phyloP scores from a whole-genome alignment of 306 rosid genomes.

The Rubus parviflorus region DNA sequence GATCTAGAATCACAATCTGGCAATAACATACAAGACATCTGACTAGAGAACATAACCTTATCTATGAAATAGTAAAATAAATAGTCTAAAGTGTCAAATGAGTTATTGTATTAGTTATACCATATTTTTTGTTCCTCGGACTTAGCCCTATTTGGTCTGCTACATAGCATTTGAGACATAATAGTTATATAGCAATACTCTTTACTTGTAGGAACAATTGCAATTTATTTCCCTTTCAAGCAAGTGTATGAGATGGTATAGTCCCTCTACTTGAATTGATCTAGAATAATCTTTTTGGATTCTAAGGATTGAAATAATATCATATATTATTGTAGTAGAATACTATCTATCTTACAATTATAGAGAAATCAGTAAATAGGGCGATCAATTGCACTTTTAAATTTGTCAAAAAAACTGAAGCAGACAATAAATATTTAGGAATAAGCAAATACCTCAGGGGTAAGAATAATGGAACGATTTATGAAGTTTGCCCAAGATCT shows the following conservation, averaged over 20 bases:
- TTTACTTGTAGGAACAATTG: not conserved
- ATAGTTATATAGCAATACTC: not conserved
- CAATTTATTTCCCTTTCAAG: not conserved
- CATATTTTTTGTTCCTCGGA: not conserved
- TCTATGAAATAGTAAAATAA: not conserved
- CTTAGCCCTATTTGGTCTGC: not conserved
- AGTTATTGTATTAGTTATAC: not conserved
- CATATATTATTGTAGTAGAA: not conserved
- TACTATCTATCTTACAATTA: not conserved
- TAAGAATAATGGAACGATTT: constrained; percentile 87
- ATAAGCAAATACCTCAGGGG: constrained; percentile 70
- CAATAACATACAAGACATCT: not conserved
- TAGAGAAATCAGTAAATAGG: not conserved
- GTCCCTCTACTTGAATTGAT: not conserved
- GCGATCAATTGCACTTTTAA: not conserved
- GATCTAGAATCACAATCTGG: not conserved
- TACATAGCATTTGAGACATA: not conserved
- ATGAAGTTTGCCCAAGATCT: constrained; percentile 84
- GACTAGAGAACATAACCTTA: not conserved
- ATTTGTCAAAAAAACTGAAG: constrained; percentile 6
- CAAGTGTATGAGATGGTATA: constrained; percentile 3
- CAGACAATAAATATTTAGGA: constrained; percentile 13
- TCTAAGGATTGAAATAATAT: not conserved
- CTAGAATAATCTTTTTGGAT: not conserved
- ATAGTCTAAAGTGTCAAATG: not conserved